Evolutionary conservation across 1,139 yeast species (phyloP).

Genomic region (Debaryomycetaceae sp.): DNA sequence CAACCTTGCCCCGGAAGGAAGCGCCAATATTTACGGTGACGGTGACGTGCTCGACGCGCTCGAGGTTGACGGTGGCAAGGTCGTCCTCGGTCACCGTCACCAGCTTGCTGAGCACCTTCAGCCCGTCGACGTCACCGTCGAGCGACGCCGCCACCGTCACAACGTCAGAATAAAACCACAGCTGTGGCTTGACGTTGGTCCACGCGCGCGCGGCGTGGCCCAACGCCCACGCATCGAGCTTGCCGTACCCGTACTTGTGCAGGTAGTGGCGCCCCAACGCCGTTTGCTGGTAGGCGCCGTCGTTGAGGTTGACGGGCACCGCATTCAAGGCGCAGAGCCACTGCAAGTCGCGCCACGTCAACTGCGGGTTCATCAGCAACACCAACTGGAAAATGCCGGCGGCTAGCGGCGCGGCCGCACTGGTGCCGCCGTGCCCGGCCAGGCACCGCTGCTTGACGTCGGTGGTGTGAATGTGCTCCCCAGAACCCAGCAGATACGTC

Average conservation of each 20-base stretch:
- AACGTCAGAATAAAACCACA: constrained; percentile 64
- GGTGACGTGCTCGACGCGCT: constrained; percentile 79
- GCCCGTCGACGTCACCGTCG: constrained; percentile 16
- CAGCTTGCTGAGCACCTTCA: constrained; percentile 31
- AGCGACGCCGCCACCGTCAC: constrained; percentile 23
- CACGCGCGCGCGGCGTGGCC: constrained; percentile 74
- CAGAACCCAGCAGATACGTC: constrained; percentile 88
- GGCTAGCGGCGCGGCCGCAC: constrained; percentile 98
- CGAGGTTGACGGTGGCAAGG: constrained; percentile 55
- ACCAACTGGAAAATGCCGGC: constrained; percentile 89
- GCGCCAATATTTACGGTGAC: constrained; percentile 71
- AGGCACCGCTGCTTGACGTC: constrained; percentile 76
- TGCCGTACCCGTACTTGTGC: constrained; percentile 90
- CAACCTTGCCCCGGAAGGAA: constrained; percentile 64
- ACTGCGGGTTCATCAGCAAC: constrained; percentile 72
- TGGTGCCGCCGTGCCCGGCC: constrained; percentile 85
- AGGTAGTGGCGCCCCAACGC: constrained; percentile 68
- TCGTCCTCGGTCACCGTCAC: constrained; percentile 48
- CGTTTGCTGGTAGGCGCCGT: constrained; percentile 64
- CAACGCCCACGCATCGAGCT: constrained; percentile 75
- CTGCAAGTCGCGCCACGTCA: constrained; percentile 97
- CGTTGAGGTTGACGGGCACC: constrained; percentile 60
- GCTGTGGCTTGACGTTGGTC: constrained; percentile 85
- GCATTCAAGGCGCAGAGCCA: constrained; percentile 74
- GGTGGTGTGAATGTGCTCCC: constrained; percentile 87